Base-by-base conservation (phyloP, 495 filamentous ascomycete genomes). In the Staphylotrichum tortipilum region DNA sequence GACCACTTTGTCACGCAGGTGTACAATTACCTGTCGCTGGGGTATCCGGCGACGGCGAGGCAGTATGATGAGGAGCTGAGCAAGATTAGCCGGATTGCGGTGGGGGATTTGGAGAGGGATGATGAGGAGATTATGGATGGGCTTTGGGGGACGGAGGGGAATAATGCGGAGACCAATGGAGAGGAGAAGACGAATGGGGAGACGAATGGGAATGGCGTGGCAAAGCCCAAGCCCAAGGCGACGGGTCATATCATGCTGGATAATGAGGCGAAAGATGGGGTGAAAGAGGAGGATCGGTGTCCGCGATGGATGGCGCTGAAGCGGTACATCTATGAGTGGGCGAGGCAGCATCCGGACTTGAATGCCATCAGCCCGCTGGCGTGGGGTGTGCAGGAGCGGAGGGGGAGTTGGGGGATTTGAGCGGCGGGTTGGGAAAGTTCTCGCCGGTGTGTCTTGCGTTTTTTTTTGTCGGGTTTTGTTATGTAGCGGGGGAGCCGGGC, bases 21-120 rank as follows among this genome's bases (percentile, higher is more conserved):
- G 15, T 96, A 90, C 72, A 95, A 96, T 62, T 96, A 96, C 67
- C 74, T 96, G 12, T 94, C 88, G 1, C 77, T 96, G 18, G 89
- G 90, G 3, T 96, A 94, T 63, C 88, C 89, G 7, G 80, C 85
- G 14, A 75, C 89, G 22, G 90, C 89, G 10, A 79, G 85, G 11
- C 78, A 78, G 45, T 96, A 84, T 60, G 90, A 96, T 63, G 68
- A 78, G 35, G 90, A 96, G 67, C 73, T 96, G 19, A 77, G 81
- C 60, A 83, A 81, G 61, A 89, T 95, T 41, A 85, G 84, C 26
- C 73, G 76, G 4, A 80, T 91, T 18, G 48, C 75, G 0, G 52
- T 87, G 24, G 70, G 75, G 22, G 78, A 86, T 37, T 74, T 96
- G 34, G 74, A 86, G 49, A 69, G 70, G 47, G 84, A 92, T 62